phyloP scores from a whole-genome alignment of 495 filamentous ascomycete species.

The Aspergillus biplanus region DNA sequence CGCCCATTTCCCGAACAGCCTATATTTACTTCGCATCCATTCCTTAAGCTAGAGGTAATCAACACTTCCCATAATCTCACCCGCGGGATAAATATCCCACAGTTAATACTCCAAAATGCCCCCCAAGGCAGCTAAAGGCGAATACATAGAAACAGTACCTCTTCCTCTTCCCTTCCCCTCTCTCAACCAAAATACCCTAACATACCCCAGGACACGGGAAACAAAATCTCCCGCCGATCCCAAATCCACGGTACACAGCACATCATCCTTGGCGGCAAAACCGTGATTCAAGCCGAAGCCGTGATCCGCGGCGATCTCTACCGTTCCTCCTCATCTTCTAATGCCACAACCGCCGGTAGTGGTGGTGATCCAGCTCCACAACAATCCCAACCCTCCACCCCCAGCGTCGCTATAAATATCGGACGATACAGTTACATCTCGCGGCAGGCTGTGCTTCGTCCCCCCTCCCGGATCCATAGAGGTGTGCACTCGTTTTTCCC shows the following conservation, averaged over 20 bases:
- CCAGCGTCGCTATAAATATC: constrained; percentile 69
- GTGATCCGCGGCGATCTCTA: constrained; percentile 91
- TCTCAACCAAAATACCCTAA: neutral
- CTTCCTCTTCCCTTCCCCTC: neutral
- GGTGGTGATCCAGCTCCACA: constrained; percentile 8
- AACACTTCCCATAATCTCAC: neutral
- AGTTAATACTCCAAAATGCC: constrained; percentile 57
- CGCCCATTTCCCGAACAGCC: too few species aligned
- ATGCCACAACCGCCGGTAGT: constrained; percentile 26
- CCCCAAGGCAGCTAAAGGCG: constrained; percentile 75
- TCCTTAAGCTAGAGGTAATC: neutral
- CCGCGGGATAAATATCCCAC: neutral
- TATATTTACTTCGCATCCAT: too few species aligned
- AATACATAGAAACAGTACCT: constrained; percentile 94
- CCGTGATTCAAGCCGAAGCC: constrained; percentile 88
- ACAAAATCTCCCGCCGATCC: constrained; percentile 93
- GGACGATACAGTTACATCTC: constrained; percentile 88
- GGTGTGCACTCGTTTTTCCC: constrained; percentile 69
- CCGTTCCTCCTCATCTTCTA: constrained; percentile 44
- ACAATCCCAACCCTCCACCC: constrained; percentile 23
- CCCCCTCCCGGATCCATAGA: constrained; percentile 71
- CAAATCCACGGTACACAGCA: constrained; percentile 92
- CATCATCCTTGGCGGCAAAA: constrained; percentile 96
- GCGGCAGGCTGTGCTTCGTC: constrained; percentile 70
- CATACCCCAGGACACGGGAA: constrained; percentile 79